Evolutionary conservation across 2,329 filamentous ascomycete genomes (phyloP).

Genomic region (Cladosporium cucumerinum): DNA sequence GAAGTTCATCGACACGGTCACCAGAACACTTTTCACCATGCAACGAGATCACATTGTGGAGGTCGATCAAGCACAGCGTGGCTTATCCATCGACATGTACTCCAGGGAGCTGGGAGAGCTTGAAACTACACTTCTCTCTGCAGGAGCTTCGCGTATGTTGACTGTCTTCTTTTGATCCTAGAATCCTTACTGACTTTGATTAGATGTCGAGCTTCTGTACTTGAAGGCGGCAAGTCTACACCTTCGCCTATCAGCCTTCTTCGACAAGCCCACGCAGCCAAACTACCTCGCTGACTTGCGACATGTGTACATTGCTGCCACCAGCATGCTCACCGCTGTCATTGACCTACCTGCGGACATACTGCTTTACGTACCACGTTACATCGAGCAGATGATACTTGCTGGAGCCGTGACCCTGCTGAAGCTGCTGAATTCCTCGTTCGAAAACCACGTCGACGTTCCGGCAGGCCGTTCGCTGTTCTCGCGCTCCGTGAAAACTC

Average conservation of each 20-base stretch:
- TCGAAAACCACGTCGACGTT: conserved; percentile 68
- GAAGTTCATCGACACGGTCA: conserved; percentile 72
- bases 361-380: conserved; percentile 65
- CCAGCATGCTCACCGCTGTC: conserved; percentile 67
- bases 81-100: conserved; percentile 38
- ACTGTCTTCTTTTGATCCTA: conserved; percentile 35
- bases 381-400: conserved; percentile 82
- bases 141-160: conserved; percentile 29
- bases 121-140: conserved; percentile 35
- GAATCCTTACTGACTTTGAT: conserved; percentile 42
- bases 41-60: conserved; percentile 65
- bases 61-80: conserved; percentile 36
- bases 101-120: conserved; percentile 37
- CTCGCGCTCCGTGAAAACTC: conserved; percentile 65
- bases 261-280: conserved; percentile 69
- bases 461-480: conserved; percentile 66
- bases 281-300: conserved; percentile 73
- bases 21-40: conserved; percentile 76
- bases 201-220: conserved; percentile 56
- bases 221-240: conserved; percentile 71
- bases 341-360: conserved; percentile 56
- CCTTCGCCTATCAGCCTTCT: conserved; percentile 74
- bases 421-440: conserved; percentile 73
- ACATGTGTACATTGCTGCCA: conserved; percentile 69
- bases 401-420: conserved; percentile 73